Conservation (phyloP, 345 rosid species). For the Gossypium mustelinum region DNA sequence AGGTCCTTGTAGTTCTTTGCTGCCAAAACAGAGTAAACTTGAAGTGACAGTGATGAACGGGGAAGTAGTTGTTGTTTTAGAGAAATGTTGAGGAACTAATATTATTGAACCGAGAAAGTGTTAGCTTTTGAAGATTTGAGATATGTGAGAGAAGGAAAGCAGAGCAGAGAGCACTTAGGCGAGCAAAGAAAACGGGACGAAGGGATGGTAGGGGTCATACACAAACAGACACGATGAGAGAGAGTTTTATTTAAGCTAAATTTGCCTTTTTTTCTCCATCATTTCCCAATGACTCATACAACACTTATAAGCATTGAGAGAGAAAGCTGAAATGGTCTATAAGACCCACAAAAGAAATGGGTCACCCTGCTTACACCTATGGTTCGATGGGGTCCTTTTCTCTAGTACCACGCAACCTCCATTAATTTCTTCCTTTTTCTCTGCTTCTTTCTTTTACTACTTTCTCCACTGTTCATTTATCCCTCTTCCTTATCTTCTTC, state of each 20-base stretch:
- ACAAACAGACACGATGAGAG: not conserved
- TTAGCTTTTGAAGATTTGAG: not conserved
- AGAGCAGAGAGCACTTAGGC: not conserved
- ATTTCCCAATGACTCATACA: conserved; percentile 30
- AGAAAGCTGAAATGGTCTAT: not conserved
- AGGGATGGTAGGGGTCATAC: not conserved
- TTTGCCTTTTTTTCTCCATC: not conserved
- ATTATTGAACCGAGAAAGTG: not conserved
- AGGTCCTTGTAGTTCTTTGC: not conserved
- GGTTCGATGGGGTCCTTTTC: conserved; percentile 22
- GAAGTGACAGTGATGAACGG: conserved; percentile 1
- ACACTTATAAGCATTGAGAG: conserved; percentile 25
- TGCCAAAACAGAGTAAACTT: not conserved
- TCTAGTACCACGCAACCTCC: conserved; percentile 27
- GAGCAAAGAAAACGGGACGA: not conserved
- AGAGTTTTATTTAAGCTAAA: not conserved
- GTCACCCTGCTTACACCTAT: conserved; percentile 21
- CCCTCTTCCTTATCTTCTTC: not conserved
- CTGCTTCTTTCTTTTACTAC: not conserved
- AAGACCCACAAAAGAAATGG: conserved; percentile 29
- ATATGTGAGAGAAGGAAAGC: not conserved
- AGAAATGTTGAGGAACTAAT: not conserved
- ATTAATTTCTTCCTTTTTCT: not conserved
- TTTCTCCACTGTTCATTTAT: conserved; percentile 1
- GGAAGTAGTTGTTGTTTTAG: not conserved